A percentile compares a stretch with the other conserved stretches of the same genome.
These are phyloP conservation scores for Camellia granthamiana DNA, from an alignment of 148 eudicot species.

Conservation along the genomic window DNA sequence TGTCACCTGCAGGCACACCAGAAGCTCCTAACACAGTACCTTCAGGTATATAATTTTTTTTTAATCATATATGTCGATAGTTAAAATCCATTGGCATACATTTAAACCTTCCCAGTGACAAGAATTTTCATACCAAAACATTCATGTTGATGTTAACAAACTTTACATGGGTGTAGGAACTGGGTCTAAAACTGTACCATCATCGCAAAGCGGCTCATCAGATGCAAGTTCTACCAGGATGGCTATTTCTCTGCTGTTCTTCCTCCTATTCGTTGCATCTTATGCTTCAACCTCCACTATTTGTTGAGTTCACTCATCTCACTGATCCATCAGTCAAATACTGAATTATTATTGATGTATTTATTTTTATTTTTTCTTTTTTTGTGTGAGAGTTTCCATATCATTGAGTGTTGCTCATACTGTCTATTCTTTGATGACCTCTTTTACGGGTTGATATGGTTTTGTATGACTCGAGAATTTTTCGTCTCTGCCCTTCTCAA, in stretches of 20 bases:
- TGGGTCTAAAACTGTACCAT: constrained; percentile 30
- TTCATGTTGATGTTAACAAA: background rate
- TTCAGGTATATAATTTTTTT: constrained; percentile 15
- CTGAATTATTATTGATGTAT: background rate
- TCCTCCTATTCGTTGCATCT: constrained; percentile 27
- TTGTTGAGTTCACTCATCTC: constrained; percentile 9
- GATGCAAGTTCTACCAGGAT: constrained; percentile 32
- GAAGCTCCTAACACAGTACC: constrained; percentile 27
- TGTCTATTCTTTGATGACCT: constrained; percentile 13
- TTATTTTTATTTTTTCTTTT: too few relatives aligned
- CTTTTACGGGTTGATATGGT: background rate
- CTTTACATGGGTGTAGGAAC: constrained; percentile 13
- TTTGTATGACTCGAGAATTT: constrained; percentile 5
- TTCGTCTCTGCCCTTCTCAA: background rate
- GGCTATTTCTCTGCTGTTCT: constrained; percentile 23
- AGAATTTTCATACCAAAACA: background rate
- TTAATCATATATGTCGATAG: too few relatives aligned
- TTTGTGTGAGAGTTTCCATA: background rate
- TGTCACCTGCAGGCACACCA: constrained; percentile 38
- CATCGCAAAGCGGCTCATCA: constrained; percentile 36
- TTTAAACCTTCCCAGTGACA: constrained; percentile 26
- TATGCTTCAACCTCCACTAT: constrained; percentile 21
- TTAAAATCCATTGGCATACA: too few relatives aligned
- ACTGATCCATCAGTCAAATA: background rate
- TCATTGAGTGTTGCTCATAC: background rate